Conservation (phyloP, 169 alveolate species). For the Plasmodium coatneyi region DNA sequence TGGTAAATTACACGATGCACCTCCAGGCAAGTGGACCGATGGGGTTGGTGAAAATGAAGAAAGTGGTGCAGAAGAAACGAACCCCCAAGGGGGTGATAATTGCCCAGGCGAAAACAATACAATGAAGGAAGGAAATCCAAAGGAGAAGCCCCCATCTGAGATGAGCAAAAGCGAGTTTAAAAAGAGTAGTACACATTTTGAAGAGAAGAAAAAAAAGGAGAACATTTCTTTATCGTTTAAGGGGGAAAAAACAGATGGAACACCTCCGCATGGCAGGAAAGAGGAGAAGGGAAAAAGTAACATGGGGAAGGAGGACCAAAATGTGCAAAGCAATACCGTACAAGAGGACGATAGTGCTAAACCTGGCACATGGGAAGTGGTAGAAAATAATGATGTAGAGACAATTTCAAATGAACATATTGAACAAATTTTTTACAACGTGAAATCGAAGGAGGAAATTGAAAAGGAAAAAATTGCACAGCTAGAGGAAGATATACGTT, state of each 20-base stretch:
- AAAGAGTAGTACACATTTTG: background rate
- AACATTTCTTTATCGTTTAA: conserved; percentile 10
- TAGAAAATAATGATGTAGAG: conserved; percentile 10
- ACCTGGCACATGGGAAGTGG: conserved; percentile 69
- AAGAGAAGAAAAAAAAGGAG: background rate
- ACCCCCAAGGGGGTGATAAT: background rate
- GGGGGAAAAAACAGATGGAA: background rate
- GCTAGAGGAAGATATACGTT: conserved; percentile 27
- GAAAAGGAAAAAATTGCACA: conserved; percentile 36
- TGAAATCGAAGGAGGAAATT: conserved; percentile 43
- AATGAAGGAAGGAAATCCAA: background rate
- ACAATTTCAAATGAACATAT: conserved; percentile 45
- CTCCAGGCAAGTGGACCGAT: background rate
- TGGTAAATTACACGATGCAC: background rate
- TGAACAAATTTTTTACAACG: conserved; percentile 62
- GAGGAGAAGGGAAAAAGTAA: background rate
- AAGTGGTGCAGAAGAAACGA: background rate
- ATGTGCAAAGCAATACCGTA: background rate
- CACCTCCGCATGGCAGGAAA: background rate
- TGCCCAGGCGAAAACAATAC: background rate
- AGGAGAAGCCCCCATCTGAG: background rate
- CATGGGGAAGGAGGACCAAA: background rate
- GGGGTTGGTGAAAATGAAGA: background rate
- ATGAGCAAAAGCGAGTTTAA: background rate
- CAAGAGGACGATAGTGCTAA: conserved; percentile 16